These are phyloP conservation scores for Cardiospermum halicacabum DNA, from an alignment of 345 rosid species.

Conservation along the genomic window DNA sequence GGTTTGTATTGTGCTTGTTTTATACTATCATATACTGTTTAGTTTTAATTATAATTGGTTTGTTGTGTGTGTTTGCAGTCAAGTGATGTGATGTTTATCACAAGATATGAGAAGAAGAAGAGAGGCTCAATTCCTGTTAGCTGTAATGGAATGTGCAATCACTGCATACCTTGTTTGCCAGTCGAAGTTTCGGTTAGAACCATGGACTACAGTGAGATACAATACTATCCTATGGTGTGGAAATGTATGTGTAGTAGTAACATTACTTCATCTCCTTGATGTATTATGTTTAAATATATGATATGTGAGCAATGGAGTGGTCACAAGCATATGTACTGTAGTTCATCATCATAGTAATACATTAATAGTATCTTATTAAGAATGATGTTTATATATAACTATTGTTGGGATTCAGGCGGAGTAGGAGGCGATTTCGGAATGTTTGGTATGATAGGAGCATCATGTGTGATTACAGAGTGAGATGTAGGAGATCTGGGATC, in stretches of 20 bases:
- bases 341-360: too few relatives aligned
- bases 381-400: too few relatives aligned
- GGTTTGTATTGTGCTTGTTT: neutral
- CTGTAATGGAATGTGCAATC: slow-evolving; percentile 12
- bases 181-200: slow-evolving; percentile 13
- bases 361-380: too few relatives aligned
- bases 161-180: slow-evolving; percentile 13
- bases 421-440: slow-evolving; percentile 13
- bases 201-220: slow-evolving; percentile 11
- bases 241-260: slow-evolving; percentile 11
- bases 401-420: too few relatives aligned
- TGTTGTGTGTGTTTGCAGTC: neutral
- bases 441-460: slow-evolving; percentile 11
- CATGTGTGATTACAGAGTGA: slow-evolving; percentile 1
- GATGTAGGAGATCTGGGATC: neutral
- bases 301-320: too few relatives aligned
- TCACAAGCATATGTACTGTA: too few relatives aligned
- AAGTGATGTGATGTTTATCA: neutral
- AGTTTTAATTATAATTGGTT: neutral
- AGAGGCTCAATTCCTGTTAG: slow-evolving; percentile 15
- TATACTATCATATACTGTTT: neutral
- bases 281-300: neutral
- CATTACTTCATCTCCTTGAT: slow-evolving; percentile 13
- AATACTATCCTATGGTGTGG: slow-evolving; percentile 16
- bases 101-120: neutral